Evolutionary conservation across 2,329 filamentous ascomycete species (phyloP).

Genomic region (Talaromyces pinophilus): DNA sequence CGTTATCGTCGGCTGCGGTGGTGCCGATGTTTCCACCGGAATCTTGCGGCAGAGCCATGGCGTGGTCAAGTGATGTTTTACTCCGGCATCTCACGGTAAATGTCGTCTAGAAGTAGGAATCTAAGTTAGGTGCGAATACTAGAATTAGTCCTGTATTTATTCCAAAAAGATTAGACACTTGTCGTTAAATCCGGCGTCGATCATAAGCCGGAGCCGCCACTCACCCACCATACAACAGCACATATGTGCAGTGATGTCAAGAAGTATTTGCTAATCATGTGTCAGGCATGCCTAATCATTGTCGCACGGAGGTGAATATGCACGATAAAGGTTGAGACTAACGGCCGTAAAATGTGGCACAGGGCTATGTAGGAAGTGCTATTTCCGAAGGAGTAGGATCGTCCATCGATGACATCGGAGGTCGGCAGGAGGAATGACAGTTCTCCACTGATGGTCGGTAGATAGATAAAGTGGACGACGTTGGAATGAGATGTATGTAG

Average conservation of each 20-base stretch:
- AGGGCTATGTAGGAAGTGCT: too few species aligned
- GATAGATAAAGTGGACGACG: background rate
- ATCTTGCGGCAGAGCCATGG: slow-evolving; percentile 12
- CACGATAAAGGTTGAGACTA: background rate
- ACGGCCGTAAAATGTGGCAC: background rate
- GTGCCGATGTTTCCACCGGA: slow-evolving; percentile 1
- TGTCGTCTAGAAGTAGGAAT: background rate
- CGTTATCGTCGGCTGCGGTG: background rate
- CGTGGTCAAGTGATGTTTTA: background rate
- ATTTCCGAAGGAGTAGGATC: background rate
- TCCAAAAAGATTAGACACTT: background rate
- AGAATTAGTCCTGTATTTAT: background rate
- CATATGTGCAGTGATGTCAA: slow-evolving; percentile 1
- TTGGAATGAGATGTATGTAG: background rate
- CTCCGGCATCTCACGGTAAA: slow-evolving; percentile 2
- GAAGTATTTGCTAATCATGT: background rate
- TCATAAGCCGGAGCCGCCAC: background rate
- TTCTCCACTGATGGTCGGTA: background rate
- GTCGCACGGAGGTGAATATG: background rate
- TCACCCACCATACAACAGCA: background rate
- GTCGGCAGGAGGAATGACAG: slow-evolving; percentile 4
- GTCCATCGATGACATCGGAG: slow-evolving; percentile 10
- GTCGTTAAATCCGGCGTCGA: background rate
- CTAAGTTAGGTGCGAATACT: background rate
- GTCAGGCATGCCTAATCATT: background rate